Evolutionary conservation across 176 grass and related monocot species (phyloP), one percentile per base, ranked within the genome.

Genomic region (Avena atlantica): DNA sequence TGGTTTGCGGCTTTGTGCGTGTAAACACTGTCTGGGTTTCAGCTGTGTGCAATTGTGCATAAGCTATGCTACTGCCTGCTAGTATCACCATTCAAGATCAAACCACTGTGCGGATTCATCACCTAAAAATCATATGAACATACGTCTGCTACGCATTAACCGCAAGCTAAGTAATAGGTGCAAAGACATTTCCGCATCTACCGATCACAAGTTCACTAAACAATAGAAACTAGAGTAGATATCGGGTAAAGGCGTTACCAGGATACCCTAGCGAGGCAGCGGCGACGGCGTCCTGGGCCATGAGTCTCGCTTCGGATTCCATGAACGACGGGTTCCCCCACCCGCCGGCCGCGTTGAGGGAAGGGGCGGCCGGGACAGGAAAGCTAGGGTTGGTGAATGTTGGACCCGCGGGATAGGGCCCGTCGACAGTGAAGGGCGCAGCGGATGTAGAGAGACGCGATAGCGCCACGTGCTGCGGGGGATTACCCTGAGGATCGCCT

Each of bases 291-390:
- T 29, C 64, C 6, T 66, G 81, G 12, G 81, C 66, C 85, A 87
- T 87, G 84, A 90, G 94, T 76, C 70, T 92, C 61, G 78, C 82
- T 49, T 87, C 86, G 14, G 89, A 79, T 83, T 94, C 88, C 34
- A 90, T 93, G 91, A 91, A 95, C 44, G 93, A 91, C 14, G 63
- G 45, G 48, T 31, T 81, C 62, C 52, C 82, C 78, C 82, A 83
- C 34, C 51, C 80, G 14, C 67, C 68, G 16, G 87, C 75, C 9
- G 55, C 19, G 78, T 88, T 83, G 61, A 92, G 37, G 70, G 84
- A 83, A 78, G 91, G 80, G 15, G 72, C 86, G 73, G 89, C 88
- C 64, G 89, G 78, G 67, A 78, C 78, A 87, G 82, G 78, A 2
- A 71, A 50, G 4, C 12, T 69, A 25, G 88, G 72, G 67, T 53